Base-by-base conservation (phyloP, 768 basidiomycete genomes). In the Lactifluus rugatus region DNA sequence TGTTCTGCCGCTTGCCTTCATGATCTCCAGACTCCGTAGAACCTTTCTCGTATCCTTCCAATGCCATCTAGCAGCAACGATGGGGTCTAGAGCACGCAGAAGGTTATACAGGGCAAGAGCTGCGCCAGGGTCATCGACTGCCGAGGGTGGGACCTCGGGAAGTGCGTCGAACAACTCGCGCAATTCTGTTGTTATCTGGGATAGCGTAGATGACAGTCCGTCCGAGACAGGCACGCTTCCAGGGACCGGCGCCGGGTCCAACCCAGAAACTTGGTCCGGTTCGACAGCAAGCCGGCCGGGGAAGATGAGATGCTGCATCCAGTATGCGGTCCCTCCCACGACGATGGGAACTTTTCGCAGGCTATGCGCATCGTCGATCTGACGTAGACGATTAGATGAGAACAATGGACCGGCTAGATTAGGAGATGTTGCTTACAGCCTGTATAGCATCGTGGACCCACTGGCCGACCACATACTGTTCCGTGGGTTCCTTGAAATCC, bases 271-370 rank as follows among this genome's bases (percentile, higher is more conserved):
- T 17, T 50, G 58, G 10, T 58, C 48, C 31, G 67, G 54, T 14
- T 72, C 63, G 17, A 70, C 65, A 7, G 70, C 73, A 36, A 93
- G 74, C 23, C 87, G 81, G 66, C 85, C 82, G 0, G 93, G 89
- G 67, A 98, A 97, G 13, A 98, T 74, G 39, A 96, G 82, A 68
- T 99, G 91, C 66, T 99, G 95, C 25, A 95, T 89, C 87, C 94
- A 99, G 69, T 99, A 99, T 3, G 91, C 83, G 2, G 96, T 98
- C 5, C 96, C 96, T 2, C 96, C 96, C 47, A 95, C 93, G 7
- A 95, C 75, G 56, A 99, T 89, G 0, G 96, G 95, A 6, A 97
- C 70, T 57, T 85, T 73, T 3, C 78, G 70, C 58, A 78, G 74
- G 39, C 64, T 61, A 65, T 91, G 82, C 9, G 87, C 84, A 56